Evolutionary conservation across 2,329 filamentous ascomycete species (phyloP).

Genomic region (Diaporthe batatas): DNA sequence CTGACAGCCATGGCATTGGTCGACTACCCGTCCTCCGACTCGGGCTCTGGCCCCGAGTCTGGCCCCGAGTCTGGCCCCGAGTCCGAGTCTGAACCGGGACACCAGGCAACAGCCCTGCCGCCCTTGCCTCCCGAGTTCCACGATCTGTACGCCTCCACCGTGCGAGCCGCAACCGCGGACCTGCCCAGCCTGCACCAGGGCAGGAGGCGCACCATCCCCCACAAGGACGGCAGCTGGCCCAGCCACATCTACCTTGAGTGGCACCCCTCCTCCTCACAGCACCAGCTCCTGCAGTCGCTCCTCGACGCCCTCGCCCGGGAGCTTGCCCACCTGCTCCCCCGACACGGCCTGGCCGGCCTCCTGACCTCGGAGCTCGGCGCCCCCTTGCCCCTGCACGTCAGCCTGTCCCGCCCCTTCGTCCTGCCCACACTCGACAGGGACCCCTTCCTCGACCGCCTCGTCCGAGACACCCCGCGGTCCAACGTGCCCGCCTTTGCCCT

Average conservation of each 20-base stretch:
- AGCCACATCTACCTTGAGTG: constrained; percentile 95
- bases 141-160: constrained; percentile 88
- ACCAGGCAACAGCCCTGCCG: not conserved
- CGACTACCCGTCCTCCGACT: constrained; percentile 54
- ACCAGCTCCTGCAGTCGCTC: constrained; percentile 60
- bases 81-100: not conserved
- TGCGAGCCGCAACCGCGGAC: constrained; percentile 82
- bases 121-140: constrained; percentile 82
- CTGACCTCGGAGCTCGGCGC: constrained; percentile 83
- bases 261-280: constrained; percentile 65
- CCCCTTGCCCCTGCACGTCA: constrained; percentile 88
- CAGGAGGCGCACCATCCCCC: constrained; percentile 83
- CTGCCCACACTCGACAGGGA: constrained; percentile 81
- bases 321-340: constrained; percentile 45
- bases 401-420: constrained; percentile 84
- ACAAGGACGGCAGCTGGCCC: constrained; percentile 92
- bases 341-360: constrained; percentile 57
- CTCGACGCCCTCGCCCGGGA: constrained; percentile 54
- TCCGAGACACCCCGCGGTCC: constrained; percentile 53
- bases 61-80: constrained; percentile 18
- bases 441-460: constrained; percentile 71
- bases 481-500: constrained; percentile 50
- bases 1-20: constrained; percentile 54
- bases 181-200: constrained; percentile 89
- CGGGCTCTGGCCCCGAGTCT: constrained; percentile 33